Evolutionary conservation across 2,329 filamentous ascomycete species (phyloP), one percentile per base, ranked within the genome.

Genomic region (Monosporascus sp.): DNA sequence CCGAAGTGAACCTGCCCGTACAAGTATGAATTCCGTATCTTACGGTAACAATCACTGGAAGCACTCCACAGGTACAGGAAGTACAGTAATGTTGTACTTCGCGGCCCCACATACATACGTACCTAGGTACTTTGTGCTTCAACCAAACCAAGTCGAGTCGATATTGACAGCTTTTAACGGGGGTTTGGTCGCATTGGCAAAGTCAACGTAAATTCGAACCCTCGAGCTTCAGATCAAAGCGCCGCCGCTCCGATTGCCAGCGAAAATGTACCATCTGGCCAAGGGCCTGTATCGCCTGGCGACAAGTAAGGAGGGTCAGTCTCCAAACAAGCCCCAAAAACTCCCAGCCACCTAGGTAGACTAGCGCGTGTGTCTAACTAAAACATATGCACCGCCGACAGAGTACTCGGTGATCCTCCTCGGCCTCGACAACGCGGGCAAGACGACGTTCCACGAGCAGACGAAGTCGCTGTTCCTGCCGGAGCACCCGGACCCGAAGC

Each of bases 371-470:
- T 22, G 24, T 26, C 38, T 50, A 37, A 50, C 38, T 50, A 37
- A 50, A 50, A 49, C 24, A 20, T 26, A 50, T 50, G 43, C 50
- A 22, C 22, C 55, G 51, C 27, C 52, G 50, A 37, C 66, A 94
- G 93, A 97, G 77, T 97, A 97, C 79, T 97, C 93, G 22, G 90
- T 97, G 66, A 90, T 97, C 68, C 87, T 97, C 62, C 89, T 97
- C 65, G 94, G 94, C 58, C 89, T 97, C 68, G 94, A 97, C 78
- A 97, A 97, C 70, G 94, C 94, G 56, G 94, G 94, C 72, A 97
- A 97, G 79, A 97, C 94, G 41, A 97, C 94, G 26, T 92, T 97
- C 68, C 91, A 97, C 73, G 91, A 95, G 69, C 92, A 97, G 72
- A 91, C 97, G 72, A 97, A 96, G 75, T 84, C 91, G 52, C 81